These are phyloP conservation scores for Pneumocystis canis DNA, from an alignment of 1,139 yeast genomes.

Conservation along the genomic window DNA sequence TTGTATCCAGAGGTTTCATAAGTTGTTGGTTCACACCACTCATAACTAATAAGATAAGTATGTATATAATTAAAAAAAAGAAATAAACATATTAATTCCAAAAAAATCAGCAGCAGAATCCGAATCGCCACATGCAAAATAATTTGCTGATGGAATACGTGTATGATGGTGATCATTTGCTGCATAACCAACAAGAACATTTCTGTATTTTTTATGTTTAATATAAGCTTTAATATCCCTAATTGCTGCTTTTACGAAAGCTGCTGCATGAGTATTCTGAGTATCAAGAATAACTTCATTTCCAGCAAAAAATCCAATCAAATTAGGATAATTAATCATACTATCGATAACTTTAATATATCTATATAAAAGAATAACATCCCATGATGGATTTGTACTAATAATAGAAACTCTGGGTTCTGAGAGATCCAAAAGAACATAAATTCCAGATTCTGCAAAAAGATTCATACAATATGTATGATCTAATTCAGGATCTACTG, in stretches of 20 bases:
- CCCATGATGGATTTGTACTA: conserved; percentile 67
- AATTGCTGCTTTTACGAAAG: conserved; percentile 59
- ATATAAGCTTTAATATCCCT: conserved; percentile 70
- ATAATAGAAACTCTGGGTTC: conserved; percentile 77
- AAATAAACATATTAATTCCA: conserved; percentile 58
- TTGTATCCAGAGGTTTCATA: conserved; percentile 73
- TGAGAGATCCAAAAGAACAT: conserved; percentile 77
- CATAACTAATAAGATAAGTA: conserved; percentile 34
- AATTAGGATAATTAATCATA: conserved; percentile 71
- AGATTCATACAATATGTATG: conserved; percentile 88
- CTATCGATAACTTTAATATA: conserved; percentile 70
- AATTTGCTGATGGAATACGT: conserved; percentile 62
- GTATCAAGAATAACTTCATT: conserved; percentile 80
- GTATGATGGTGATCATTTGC: conserved; percentile 83
- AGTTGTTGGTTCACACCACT: conserved; percentile 92
- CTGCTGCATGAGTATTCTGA: conserved; percentile 43
- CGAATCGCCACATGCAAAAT: conserved; percentile 60
- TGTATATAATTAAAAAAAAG: not conserved
- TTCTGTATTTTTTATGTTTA: conserved; percentile 40
- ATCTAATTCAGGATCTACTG: conserved; percentile 65
- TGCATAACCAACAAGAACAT: conserved; percentile 83
- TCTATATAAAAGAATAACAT: conserved; percentile 78
- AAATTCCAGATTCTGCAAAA: conserved; percentile 55
- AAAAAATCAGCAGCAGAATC: conserved; percentile 70
- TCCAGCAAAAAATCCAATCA: conserved; percentile 87